A percentile compares a stretch with the other conserved stretches of the same genome.
Evolutionary conservation across 495 filamentous ascomycete species (phyloP).

Genomic region (Pyronema omphalodes): DNA sequence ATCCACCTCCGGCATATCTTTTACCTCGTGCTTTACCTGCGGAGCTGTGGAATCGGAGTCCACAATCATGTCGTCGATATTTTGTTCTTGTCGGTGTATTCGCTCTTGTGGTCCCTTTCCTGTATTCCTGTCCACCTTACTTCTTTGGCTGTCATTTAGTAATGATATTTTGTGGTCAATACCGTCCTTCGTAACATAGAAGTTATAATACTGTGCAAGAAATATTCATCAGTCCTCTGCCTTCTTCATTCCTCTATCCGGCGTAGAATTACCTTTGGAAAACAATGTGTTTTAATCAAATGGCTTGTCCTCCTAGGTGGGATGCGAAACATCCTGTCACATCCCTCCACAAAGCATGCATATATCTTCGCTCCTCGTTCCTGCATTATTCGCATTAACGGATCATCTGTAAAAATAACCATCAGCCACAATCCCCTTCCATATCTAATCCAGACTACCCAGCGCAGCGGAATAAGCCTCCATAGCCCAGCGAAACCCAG

Average conservation of each 20-base stretch:
- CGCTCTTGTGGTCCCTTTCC: slow-evolving; percentile 1
- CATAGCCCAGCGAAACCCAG: too few relatives aligned
- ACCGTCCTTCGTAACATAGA: slow-evolving; percentile 68
- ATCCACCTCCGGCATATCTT: too few relatives aligned
- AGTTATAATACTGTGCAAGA: slow-evolving; percentile 56
- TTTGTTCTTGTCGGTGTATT: slow-evolving; percentile 7
- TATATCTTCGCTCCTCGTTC: slow-evolving; percentile 79
- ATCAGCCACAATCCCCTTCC: not conserved
- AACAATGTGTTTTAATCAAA: slow-evolving; percentile 85
- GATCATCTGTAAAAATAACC: slow-evolving; percentile 36
- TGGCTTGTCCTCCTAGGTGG: slow-evolving; percentile 71
- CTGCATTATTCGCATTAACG: slow-evolving; percentile 46
- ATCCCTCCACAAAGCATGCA: slow-evolving; percentile 73
- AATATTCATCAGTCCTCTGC: slow-evolving; percentile 1
- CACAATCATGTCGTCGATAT: slow-evolving; percentile 27
- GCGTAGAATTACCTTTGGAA: slow-evolving; percentile 41
- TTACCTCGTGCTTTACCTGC: too few relatives aligned
- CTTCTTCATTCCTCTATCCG: not conserved
- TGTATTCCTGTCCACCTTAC: slow-evolving; percentile 1
- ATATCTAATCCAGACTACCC: not conserved
- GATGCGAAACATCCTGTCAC: slow-evolving; percentile 68
- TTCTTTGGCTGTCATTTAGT: slow-evolving; percentile 33
- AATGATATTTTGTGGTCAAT: slow-evolving; percentile 70
- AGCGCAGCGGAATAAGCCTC: not conserved
- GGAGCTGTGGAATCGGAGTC: too few relatives aligned